These are phyloP conservation scores for Rhipidocladum racemiflorum DNA, from an alignment of 176 grass and related monocot species.

Conservation along the genomic window DNA sequence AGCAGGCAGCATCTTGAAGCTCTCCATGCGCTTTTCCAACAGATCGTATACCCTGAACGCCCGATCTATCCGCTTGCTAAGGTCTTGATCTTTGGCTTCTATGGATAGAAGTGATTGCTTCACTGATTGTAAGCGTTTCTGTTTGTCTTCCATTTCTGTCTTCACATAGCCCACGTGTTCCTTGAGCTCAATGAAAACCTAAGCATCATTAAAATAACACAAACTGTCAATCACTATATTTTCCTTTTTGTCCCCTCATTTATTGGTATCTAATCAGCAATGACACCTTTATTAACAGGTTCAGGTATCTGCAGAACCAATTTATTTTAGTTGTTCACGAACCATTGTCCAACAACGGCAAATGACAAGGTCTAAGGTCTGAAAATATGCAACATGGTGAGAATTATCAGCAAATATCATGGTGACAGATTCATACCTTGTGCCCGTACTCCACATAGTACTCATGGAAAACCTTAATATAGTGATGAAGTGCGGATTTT, in stretches of 20 bases:
- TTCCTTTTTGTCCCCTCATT: background rate
- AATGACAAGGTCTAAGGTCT: background rate
- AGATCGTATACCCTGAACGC: slow-evolving; percentile 61
- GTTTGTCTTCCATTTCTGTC: slow-evolving; percentile 72
- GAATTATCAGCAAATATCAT: background rate
- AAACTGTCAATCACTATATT: slow-evolving; percentile 8
- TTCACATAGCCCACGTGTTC: slow-evolving; percentile 66
- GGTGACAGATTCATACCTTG: slow-evolving; percentile 53
- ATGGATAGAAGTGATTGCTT: slow-evolving; percentile 64
- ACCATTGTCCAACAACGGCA: background rate
- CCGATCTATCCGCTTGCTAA: slow-evolving; percentile 52
- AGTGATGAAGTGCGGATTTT: slow-evolving; percentile 84
- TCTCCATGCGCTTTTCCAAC: slow-evolving; percentile 74
- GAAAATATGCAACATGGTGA: background rate
- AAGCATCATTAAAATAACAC: slow-evolving; percentile 18
- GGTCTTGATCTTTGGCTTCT: slow-evolving; percentile 61
- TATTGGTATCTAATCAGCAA: slow-evolving; percentile 12
- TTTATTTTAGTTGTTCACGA: background rate
- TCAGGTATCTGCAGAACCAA: background rate
- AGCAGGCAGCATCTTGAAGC: slow-evolving; percentile 77
- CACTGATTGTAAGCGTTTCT: slow-evolving; percentile 57
- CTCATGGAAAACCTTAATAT: slow-evolving; percentile 95
- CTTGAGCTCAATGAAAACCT: slow-evolving; percentile 94
- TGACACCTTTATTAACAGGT: background rate
- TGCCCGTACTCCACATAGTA: slow-evolving; percentile 96